Conservation (phyloP, 257 asterid species). For the Galeopsis tetrahit region DNA sequence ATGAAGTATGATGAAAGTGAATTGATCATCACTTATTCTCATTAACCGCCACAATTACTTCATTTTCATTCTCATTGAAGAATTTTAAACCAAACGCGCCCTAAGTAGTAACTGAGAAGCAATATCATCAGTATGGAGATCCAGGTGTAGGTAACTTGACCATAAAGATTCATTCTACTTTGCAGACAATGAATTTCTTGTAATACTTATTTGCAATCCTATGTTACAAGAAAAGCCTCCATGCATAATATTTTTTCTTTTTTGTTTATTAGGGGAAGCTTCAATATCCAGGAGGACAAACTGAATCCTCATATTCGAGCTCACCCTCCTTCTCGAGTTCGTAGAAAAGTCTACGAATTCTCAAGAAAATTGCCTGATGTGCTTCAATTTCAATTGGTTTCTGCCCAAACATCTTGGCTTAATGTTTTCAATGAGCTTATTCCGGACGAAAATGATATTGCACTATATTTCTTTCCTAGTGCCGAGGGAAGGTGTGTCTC, state of each 20-base stretch:
- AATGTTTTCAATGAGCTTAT: constrained; percentile 41
- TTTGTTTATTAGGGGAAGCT: constrained; percentile 58
- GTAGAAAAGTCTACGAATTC: constrained; percentile 51
- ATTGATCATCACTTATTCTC: neutral
- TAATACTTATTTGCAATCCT: neutral
- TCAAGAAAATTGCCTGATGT: constrained; percentile 60
- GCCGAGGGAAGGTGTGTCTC: constrained; percentile 49
- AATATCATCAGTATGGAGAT: neutral
- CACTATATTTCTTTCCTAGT: constrained; percentile 65
- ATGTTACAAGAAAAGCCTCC: neutral
- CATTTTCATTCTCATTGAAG: neutral
- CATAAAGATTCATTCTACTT: constrained; percentile 7
- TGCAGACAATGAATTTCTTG: neutral
- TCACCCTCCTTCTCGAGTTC: constrained; percentile 58
- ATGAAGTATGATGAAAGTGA: neutral
- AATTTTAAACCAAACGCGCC: neutral
- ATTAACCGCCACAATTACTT: neutral
- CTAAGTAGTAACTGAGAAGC: neutral
- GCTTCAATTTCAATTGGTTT: constrained; percentile 58
- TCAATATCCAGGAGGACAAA: constrained; percentile 39
- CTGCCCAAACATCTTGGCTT: constrained; percentile 42
- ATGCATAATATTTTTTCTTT: constrained; percentile 20
- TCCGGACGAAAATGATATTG: constrained; percentile 59
- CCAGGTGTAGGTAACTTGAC: neutral
- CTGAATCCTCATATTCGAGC: constrained; percentile 50